Evolutionary conservation across 306 rosid genomes (phyloP), one percentile per base, ranked within the genome.

Genomic region (Sesbania bispinosa): DNA sequence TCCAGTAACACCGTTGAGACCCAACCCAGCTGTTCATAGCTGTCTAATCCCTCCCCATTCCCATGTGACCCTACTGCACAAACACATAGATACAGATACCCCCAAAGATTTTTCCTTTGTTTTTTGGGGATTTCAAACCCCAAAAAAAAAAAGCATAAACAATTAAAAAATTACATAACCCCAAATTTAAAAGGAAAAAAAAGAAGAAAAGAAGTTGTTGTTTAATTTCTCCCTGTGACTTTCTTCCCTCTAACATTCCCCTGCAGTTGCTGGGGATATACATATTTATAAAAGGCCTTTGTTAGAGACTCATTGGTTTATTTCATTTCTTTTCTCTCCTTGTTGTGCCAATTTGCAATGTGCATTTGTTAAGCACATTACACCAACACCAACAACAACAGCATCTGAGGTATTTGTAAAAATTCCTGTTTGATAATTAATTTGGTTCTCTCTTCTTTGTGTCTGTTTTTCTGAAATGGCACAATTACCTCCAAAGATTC

Each of bases 401-500:
- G 50, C 35, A 70, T 26, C 29, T 6, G 7, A 69, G 72, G 48
- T 54, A 7, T 62, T 75, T 53, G 39, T 41, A 7, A n/a, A 20
- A 53, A 11, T 10, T 19, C 23, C 23, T 67, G 65, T 60, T 39
- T 64, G 18, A 26, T 52, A 48, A 16, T 61, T 10, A n/a, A n/a
- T 39, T 62, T 20, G 38, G 26, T 46, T 7, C 4, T 5, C n/a
- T 23, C 1, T 13, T 20, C 0, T n/a, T 26, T 21, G n/a, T 39
- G 29, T 58, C 4, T 19, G 4, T n/a, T n/a, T n/a, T n/a, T 19
- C 43, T 54, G 2, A 65, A 73, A 93, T 94, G 99, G 97, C 97
- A 14, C 97, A 94, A 52, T 86, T 94, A 26, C 99, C 99, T 45
- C 99, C 99, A 0, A 94, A 94, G 80, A 78, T 89, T 77, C 99